Base-by-base conservation (phyloP, 1,284 basidiomycete genomes). In the Cutaneotrichosporon cyanovorans region DNA sequence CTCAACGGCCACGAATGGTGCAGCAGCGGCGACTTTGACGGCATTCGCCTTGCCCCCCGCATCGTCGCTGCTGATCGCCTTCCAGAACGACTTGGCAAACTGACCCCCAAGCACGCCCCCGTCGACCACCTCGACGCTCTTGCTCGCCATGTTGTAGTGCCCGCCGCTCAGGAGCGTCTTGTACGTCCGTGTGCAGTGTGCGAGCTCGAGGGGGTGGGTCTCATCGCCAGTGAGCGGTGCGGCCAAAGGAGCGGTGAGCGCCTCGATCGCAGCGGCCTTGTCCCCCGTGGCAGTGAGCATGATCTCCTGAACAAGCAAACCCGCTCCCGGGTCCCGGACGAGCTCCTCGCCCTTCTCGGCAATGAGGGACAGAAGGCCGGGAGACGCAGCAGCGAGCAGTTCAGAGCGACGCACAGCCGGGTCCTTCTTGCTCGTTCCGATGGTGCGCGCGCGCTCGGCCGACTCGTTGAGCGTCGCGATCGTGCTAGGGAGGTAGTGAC, bases 121-220 rank as follows among this genome's bases (percentile, higher is more conserved):
- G 1, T 84, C 74, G 1, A 75, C 66, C 16, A 72, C 68, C 6
- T 76, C 70, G 35, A 90, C 73, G 1, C 75, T 55, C 37, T 77
- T 76, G 3, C 79, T 77, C 0, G 76, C 65, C 36, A 80, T 81
- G 48, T 80, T 82, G 70, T 81, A 91, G 66, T 90, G 87, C 0
- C 88, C 88, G n/a, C 88, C 88, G 61, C 89, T 85, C 0, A 92
- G 76, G 11, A 91, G 78, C 1, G 80, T 82, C 69, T 92, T 91
- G 77, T 87, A 89, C 44, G 88, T 65, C 36, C 88, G 77, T 2
- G 85, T 83, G 2, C 82, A 79, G 64, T 87, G 85, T 0, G 87
- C 79, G 14, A 89, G 76, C 61, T 89, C 82, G 50, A 90, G 82
- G 9, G 78, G 76, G 66, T 90, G 86, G 15, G 60, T 61, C 25